Base-by-base conservation (phyloP, 73 alveolate genomes). In the Tetrahymena thermophila region DNA sequence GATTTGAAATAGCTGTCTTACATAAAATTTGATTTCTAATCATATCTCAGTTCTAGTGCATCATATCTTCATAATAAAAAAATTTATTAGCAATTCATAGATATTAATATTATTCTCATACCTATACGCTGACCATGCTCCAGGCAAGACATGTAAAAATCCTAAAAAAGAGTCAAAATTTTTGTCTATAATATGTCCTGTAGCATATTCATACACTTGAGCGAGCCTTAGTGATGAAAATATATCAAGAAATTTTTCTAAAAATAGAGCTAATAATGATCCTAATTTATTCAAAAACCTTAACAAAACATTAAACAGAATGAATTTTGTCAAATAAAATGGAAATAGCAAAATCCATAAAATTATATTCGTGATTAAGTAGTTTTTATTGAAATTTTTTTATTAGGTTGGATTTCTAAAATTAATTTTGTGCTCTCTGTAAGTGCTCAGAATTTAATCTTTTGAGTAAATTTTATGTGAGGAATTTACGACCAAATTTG, bases 81-180 rank as follows among this genome's bases (percentile, higher is more conserved):
- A 28, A 19, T 25, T 28, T 19, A 1, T 31, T 19, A 9, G 0
- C 4, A 71, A 71, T 50, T 31, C 9, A 23, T 14, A 35, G 5
- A 35, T 15, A 50, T 50, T n/a, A n/a, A 19, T 2, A 50, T 0
- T 50, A 25, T 56, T 5, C 5, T 0, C 10, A 28, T 93, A 96
- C 93, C 97, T 83, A 96, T 96, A 96, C 6, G 97, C 98, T 14
- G 97, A 94, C 50, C 96, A 96, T 23, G 97, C 98, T 37, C 97
- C 97, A 8, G 98, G 98, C 17, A 96, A 35, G 0, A 96, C 98
- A 95, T 96, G 96, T 21, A 96, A 58, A 94, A 93, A 96, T 55
- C 97, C 97, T 71, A 96, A 94, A 10, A 96, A 25, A 34, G 97
- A 95, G 58, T 96, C 98, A 56, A 85, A 93, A 34, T 96, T 93